Evolutionary conservation across 2,329 filamentous ascomycete genomes (phyloP).

Genomic region (Fusarium pseudograminearum): DNA sequence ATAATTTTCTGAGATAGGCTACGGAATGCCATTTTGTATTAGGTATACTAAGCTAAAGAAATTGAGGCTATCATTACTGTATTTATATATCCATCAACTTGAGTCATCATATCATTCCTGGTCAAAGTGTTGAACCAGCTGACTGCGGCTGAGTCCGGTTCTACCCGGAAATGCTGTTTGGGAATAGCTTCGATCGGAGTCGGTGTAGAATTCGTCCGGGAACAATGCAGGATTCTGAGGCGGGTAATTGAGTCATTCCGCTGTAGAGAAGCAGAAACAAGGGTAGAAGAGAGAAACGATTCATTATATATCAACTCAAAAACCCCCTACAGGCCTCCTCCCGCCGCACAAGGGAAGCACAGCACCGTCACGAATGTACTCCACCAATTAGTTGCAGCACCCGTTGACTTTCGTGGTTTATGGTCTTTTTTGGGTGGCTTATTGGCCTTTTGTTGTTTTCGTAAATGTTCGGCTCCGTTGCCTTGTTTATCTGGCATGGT

Average conservation of each 20-base stretch:
- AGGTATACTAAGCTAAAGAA: neutral
- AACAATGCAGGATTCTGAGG: neutral
- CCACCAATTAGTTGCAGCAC: neutral
- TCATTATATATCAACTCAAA: neutral
- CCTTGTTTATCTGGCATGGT: neutral
- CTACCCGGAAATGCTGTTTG: neutral
- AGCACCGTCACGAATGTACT: neutral
- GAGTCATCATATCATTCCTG: neutral
- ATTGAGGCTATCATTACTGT: neutral
- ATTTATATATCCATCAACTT: neutral
- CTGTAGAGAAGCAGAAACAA: neutral
- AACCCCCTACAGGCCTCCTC: neutral
- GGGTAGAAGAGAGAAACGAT: neutral
- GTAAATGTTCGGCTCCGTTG: neutral
- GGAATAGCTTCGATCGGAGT: neutral
- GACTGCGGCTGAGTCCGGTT: slow-evolving; percentile 3
- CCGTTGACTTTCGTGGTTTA: neutral
- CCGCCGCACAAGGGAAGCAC: neutral
- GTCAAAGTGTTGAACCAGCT: neutral
- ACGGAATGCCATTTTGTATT: slow-evolving; percentile 26
- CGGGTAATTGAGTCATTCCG: neutral
- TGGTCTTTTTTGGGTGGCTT: neutral
- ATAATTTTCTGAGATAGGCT: slow-evolving; percentile 32
- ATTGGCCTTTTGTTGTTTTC: neutral
- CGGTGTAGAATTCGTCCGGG: slow-evolving; percentile 1